These are phyloP conservation scores for Aspergillus carlsbadensis DNA, from an alignment of 495 filamentous ascomycete species.

Conservation along the genomic window DNA sequence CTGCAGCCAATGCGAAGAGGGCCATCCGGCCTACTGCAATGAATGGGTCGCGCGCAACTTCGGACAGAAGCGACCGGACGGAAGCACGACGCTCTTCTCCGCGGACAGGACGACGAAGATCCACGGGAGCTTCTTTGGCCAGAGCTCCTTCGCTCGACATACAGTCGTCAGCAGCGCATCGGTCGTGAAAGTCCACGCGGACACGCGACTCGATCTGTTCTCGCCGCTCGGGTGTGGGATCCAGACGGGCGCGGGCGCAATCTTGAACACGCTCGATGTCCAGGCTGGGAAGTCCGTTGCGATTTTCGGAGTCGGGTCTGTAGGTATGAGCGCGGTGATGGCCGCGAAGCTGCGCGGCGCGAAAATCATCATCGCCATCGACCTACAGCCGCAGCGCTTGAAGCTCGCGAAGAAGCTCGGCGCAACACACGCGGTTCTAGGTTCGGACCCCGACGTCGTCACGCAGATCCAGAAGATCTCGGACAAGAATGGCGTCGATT, in stretches of 20 bases:
- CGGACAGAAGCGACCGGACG: conserved; percentile 22
- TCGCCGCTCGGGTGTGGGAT: conserved; percentile 42
- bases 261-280: conserved; percentile 30
- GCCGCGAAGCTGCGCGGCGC: conserved; percentile 3
- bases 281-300: conserved; percentile 18
- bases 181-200: conserved; percentile 25
- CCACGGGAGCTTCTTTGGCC: conserved; percentile 33
- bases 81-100: background rate
- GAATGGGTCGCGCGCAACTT: conserved; percentile 33
- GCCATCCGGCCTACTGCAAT: conserved; percentile 25
- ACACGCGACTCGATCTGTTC: conserved; percentile 24
- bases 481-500: conserved; percentile 7
- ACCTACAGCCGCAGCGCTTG: conserved; percentile 30
- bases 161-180: conserved; percentile 22
- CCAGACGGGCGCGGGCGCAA: conserved; percentile 38
- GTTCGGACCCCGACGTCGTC: background rate
- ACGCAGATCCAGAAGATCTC: conserved; percentile 5
- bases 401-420: conserved; percentile 35
- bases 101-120: conserved; percentile 12
- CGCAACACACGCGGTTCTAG: conserved; percentile 26
- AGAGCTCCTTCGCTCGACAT: conserved; percentile 30
- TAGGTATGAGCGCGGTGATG: conserved; percentile 37
- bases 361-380: conserved; percentile 33
- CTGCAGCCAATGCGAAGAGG: conserved; percentile 22
- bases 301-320: conserved; percentile 33